These are phyloP conservation scores for Pyrenophora teres DNA, from an alignment of 2,329 filamentous ascomycete genomes.

Conservation along the genomic window DNA sequence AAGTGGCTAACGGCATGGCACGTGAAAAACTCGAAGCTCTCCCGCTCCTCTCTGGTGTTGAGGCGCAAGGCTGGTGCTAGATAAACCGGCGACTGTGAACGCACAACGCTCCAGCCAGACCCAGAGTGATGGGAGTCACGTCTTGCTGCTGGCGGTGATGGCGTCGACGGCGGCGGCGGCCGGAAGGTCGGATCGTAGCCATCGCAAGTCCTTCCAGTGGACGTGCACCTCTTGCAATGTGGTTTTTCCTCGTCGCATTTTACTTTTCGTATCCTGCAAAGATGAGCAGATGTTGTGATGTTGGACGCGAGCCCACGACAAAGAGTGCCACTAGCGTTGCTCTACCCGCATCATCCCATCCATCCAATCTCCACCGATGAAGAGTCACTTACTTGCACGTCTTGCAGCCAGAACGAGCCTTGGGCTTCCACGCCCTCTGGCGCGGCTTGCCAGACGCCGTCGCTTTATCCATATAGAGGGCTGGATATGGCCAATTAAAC, in stretches of 20 bases:
- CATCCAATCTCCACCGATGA: not conserved
- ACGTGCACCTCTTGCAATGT: conserved; percentile 35
- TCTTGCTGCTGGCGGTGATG: conserved; percentile 2
- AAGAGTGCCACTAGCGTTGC: not conserved
- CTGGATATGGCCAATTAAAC: not conserved
- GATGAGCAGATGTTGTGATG: conserved; percentile 2
- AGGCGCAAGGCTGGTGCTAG: conserved; percentile 26
- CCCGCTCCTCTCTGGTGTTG: conserved; percentile 27
- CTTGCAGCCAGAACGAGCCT: conserved; percentile 22
- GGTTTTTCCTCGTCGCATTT: conserved; percentile 45
- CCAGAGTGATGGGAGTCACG: not conserved
- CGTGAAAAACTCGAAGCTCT: conserved; percentile 41
- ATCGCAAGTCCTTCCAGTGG: conserved; percentile 42
- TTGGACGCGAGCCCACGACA: not conserved
- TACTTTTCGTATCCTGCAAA: conserved; percentile 36
- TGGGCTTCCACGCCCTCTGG: conserved; percentile 24
- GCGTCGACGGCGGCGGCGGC: conserved; percentile 1
- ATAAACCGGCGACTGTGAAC: conserved; percentile 13
- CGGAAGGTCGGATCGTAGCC: conserved; percentile 29
- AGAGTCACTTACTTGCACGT: conserved; percentile 23
- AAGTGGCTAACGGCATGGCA: conserved; percentile 31
- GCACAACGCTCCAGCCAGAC: conserved; percentile 2
- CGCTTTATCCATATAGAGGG: conserved; percentile 1
- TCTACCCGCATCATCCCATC: no score
- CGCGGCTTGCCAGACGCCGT: conserved; percentile 14